Base-by-base conservation (phyloP, 305 asterid species). In the Plantago coronopus region DNA sequence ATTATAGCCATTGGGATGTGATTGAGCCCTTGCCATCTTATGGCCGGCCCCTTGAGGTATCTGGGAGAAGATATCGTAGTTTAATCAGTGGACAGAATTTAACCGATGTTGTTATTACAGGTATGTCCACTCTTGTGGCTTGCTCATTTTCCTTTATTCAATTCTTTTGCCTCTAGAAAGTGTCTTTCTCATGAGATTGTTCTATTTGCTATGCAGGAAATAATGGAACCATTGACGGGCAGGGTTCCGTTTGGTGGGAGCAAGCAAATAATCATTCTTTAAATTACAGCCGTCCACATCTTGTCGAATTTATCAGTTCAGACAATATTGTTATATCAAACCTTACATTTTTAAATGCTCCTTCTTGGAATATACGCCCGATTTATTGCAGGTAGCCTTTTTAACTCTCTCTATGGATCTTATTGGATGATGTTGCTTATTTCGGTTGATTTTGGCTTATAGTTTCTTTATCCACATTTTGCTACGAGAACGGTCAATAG, bases 231-330 rank as follows among this genome's bases (percentile, higher is more conserved):
- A 86, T 94, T 34, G 93, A 94, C 48, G 99, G 99, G 20, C 99
- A 89, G 57, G 99, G 99, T 53, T 84, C 83, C 2, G 71, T 87
- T 55, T 94, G 99, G 99, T 94, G 99, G 99, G 91, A 94, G 53
- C 75, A 64, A 69, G 48, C 76, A 48, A 78, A 62, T 47, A 23
- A 73, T 44, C 86, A 78, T 75, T 69, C 89, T 49, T 78, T 94
- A 56, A 89, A 94, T 74, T 81, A 89, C 76, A 94, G 96, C 50
- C 76, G 97, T 49, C 99, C 99, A 0, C 95, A 85, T 75, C 76
- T 89, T 29, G 87, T 94, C 20, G 99, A 94, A 67, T 70, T 94
- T 65, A 60, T 82, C 44, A 50, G 75, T 74, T 87, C 96, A 2
- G 80, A 64, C 44, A 72, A 83, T 72, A 72, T 94, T 70, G 95